A percentile compares a stretch with the other conserved stretches of the same genome.
These are phyloP conservation scores for Cucurbita argyrosperma DNA, from an alignment of 306 rosid species.

Conservation along the genomic window DNA sequence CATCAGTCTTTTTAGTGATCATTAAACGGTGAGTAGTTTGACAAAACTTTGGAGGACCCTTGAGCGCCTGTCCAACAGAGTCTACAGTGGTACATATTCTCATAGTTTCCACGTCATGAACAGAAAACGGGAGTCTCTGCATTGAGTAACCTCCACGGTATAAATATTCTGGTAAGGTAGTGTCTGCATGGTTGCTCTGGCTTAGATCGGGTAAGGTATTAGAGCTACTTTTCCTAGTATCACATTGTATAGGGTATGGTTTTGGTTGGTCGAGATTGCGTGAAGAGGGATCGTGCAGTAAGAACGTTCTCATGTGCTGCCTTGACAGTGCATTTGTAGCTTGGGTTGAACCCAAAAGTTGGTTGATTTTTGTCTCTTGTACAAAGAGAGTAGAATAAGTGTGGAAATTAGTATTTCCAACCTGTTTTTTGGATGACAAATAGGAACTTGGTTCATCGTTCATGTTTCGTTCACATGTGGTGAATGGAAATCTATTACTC, in stretches of 20 bases:
- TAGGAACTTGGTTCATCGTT: slow-evolving; percentile 23
- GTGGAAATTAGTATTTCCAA: slow-evolving; percentile 14
- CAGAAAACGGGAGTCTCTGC: slow-evolving; percentile 27
- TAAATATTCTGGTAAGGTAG: slow-evolving; percentile 15
- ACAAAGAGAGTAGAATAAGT: slow-evolving; percentile 27
- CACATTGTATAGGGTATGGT: slow-evolving; percentile 21
- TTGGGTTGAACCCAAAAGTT: slow-evolving; percentile 17
- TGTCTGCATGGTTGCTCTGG: slow-evolving; percentile 21
- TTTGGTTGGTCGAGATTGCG: slow-evolving; percentile 19
- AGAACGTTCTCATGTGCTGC: slow-evolving; percentile 22
- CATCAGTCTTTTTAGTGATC: slow-evolving; percentile 26
- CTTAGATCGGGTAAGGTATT: slow-evolving; percentile 18
- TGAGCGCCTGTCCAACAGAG: slow-evolving; percentile 34
- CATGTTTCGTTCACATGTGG: slow-evolving; percentile 15
- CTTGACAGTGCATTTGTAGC: slow-evolving; percentile 23
- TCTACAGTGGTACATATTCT: slow-evolving; percentile 33
- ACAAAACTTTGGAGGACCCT: slow-evolving; percentile 32
- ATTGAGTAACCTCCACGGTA: slow-evolving; percentile 18
- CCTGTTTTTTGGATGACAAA: slow-evolving; percentile 23
- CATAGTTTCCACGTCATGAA: slow-evolving; percentile 29
- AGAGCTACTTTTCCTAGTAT: slow-evolving; percentile 22
- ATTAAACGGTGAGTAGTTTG: slow-evolving; percentile 38
- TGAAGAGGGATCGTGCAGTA: slow-evolving; percentile 20
- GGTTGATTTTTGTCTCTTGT: slow-evolving; percentile 30
- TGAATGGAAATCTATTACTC: slow-evolving; percentile 22